phyloP scores from a whole-genome alignment of 345 rosid species.

The Eucalyptus erythrocorys region DNA sequence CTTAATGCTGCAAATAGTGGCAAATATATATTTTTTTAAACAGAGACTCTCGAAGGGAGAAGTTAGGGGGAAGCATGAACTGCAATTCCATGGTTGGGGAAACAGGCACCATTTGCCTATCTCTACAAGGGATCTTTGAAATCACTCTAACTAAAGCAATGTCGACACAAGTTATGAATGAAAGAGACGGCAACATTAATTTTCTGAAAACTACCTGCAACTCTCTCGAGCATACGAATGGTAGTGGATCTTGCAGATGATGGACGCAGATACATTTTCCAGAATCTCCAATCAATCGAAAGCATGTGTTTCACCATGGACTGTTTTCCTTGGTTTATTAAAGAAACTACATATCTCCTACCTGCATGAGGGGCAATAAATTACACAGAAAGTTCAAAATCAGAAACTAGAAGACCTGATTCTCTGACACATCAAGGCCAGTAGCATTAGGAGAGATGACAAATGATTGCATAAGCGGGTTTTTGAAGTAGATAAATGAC shows the following conservation, averaged over 20 bases:
- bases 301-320: slow-evolving; percentile 91
- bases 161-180: background rate
- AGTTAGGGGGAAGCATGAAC: background rate
- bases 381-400: background rate
- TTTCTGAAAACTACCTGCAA: slow-evolving; percentile 40
- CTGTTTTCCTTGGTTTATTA: slow-evolving; percentile 52
- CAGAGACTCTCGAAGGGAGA: background rate
- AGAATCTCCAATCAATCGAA: slow-evolving; percentile 82
- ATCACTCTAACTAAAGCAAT: background rate
- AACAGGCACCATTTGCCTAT: background rate
- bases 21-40: background rate
- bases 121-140: background rate
- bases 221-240: slow-evolving; percentile 69
- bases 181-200: background rate
- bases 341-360: slow-evolving; percentile 85
- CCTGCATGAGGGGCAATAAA: slow-evolving; percentile 31
- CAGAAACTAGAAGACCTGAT: background rate
- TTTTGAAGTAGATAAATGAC: background rate
- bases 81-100: background rate
- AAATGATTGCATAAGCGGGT: background rate
- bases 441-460: background rate
- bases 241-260: slow-evolving; percentile 61
- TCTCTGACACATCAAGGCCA: background rate
- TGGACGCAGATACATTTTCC: slow-evolving; percentile 58
- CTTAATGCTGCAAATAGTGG: slow-evolving; percentile 37